These are phyloP conservation scores for Mortierella sp. DNA, from an alignment of 371 early-diverging fungal genomes.

Conservation along the genomic window DNA sequence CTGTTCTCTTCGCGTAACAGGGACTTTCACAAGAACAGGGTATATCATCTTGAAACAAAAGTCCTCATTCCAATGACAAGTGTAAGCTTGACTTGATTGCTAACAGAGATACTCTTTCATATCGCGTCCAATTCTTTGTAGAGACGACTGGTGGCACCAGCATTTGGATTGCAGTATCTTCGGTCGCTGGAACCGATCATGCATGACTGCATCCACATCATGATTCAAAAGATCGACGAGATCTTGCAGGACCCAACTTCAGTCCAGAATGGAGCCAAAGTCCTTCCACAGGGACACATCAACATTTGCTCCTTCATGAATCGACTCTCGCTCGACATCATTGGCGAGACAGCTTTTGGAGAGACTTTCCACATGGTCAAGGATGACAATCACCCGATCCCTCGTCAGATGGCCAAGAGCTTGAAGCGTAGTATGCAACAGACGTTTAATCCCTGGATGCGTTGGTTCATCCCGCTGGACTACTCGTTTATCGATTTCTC, in stretches of 20 bases:
- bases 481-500: conserved; percentile 31
- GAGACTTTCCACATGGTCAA: conserved; percentile 41
- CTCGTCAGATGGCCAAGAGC: conserved; percentile 33
- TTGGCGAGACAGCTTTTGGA: conserved; percentile 47
- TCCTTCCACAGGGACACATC: conserved; percentile 29
- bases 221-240: conserved; percentile 37
- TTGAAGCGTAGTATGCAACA: conserved; percentile 37
- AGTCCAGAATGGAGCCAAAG: conserved; percentile 20
- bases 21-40: conserved; percentile 48
- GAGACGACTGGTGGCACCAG: conserved; percentile 44
- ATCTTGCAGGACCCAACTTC: conserved; percentile 26
- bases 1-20: conserved; percentile 43
- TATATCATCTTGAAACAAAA: neutral
- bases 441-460: conserved; percentile 37
- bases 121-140: neutral
- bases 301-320: conserved; percentile 41
- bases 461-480: conserved; percentile 29
- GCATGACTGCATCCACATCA: conserved; percentile 26
- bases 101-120: neutral
- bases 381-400: conserved; percentile 35
- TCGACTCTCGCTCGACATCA: conserved; percentile 40
- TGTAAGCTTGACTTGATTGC: no score
- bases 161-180: conserved; percentile 39
- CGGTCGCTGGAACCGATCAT: conserved; percentile 45
- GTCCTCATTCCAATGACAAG: no score